Conservation (phyloP, 2,329 filamentous ascomycete species). For the Colletotrichum tanaceti region DNA sequence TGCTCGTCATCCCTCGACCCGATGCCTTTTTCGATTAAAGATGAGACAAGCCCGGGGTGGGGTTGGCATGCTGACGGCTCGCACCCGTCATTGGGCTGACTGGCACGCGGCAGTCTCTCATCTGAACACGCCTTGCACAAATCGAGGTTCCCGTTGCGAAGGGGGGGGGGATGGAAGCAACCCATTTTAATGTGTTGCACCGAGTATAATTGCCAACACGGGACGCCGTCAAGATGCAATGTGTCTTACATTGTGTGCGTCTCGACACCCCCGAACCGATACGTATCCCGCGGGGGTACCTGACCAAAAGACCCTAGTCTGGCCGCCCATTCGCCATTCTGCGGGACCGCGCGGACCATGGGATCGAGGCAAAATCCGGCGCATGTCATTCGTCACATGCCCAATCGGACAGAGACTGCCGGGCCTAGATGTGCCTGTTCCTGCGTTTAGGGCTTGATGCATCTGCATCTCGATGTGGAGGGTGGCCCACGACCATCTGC, state of each 20-base stretch:
- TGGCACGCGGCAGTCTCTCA: conserved; percentile 21
- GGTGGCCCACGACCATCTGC: conserved; percentile 17
- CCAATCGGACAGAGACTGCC: conserved; percentile 33
- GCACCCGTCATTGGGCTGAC: conserved; percentile 12
- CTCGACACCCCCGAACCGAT: neutral
- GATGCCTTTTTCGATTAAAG: conserved; percentile 33
- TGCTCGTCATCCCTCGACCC: conserved; percentile 31
- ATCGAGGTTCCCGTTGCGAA: conserved; percentile 22
- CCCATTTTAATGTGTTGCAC: no score
- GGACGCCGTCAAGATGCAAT: neutral
- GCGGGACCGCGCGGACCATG: conserved; percentile 25
- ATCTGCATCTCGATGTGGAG: conserved; percentile 30
- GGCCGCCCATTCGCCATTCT: conserved; percentile 26
- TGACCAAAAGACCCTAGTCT: conserved; percentile 22
- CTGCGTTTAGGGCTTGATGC: conserved; percentile 40
- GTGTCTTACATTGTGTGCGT: neutral
- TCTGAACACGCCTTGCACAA: neutral
- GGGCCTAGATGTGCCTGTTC: conserved; percentile 35
- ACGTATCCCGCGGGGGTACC: conserved; percentile 28
- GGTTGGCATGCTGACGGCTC: conserved; percentile 11
- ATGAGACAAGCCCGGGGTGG: conserved; percentile 33
- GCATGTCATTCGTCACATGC: conserved; percentile 36
- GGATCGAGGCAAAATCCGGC: conserved; percentile 26
- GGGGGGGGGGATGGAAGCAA: conserved; percentile 2
- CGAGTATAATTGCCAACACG: neutral